These are phyloP conservation scores for Gaeumannomyces sp. DNA, from an alignment of 2,329 filamentous ascomycete genomes.

Conservation along the genomic window DNA sequence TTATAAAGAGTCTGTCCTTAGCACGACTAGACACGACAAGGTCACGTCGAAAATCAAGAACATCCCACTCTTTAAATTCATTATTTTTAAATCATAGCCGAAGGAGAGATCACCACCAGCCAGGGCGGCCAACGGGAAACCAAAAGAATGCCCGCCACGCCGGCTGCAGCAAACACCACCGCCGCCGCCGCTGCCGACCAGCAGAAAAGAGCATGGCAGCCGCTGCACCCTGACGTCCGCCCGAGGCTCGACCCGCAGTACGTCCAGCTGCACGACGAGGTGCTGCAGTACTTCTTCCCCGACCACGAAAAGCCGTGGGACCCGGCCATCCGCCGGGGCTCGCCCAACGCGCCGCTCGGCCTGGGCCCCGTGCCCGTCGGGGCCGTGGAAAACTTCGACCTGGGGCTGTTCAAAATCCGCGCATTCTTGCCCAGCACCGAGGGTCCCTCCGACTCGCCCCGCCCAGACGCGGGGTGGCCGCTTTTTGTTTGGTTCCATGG, in stretches of 20 bases:
- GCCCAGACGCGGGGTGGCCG: slow-evolving; percentile 24
- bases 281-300: slow-evolving; percentile 30
- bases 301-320: slow-evolving; percentile 30
- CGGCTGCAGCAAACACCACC: too few relatives aligned
- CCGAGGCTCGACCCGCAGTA: slow-evolving; percentile 31
- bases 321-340: slow-evolving; percentile 20
- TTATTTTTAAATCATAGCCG: too few relatives aligned
- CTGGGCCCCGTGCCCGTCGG: slow-evolving; percentile 23
- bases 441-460: background rate
- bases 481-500: slow-evolving; percentile 34
- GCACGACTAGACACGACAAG: too few relatives aligned
- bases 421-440: slow-evolving; percentile 21
- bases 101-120: too few relatives aligned
- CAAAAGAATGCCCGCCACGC: too few relatives aligned
- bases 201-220: slow-evolving; percentile 19
- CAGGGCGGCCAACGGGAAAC: too few relatives aligned
- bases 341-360: slow-evolving; percentile 21
- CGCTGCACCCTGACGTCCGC: slow-evolving; percentile 27
- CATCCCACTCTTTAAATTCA: too few relatives aligned
- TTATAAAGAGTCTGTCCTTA: too few relatives aligned
- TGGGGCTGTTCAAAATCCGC: slow-evolving; percentile 23
- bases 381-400: slow-evolving; percentile 20
- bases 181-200: background rate
- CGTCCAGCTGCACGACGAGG: slow-evolving; percentile 29
- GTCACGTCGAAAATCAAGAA: too few relatives aligned